Conservation (phyloP, 2,329 filamentous ascomycete genomes). For the Curvularia sp. region DNA sequence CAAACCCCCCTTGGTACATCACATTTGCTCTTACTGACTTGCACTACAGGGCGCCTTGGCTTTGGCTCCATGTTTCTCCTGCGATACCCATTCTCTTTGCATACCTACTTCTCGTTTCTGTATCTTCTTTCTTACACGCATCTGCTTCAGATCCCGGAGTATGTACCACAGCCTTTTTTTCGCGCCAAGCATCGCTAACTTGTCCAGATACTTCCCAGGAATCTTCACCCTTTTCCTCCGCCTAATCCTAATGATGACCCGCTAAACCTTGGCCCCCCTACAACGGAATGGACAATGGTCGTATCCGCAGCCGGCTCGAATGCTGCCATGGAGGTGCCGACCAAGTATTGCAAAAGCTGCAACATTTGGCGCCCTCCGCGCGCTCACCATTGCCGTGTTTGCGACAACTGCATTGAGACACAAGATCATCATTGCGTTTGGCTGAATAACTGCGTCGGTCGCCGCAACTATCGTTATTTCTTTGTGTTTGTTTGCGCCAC, state of each 20-base stretch:
- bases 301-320: conserved; percentile 76
- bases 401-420: conserved; percentile 96
- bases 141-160: conserved; percentile 92
- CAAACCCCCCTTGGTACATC: neutral
- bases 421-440: conserved; percentile 99
- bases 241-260: conserved; percentile 79
- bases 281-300: conserved; percentile 93
- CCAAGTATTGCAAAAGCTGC: conserved; percentile 98
- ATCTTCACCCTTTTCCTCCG: conserved; percentile 87
- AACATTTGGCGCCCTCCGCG: conserved; percentile 96
- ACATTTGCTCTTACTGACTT: conserved; percentile 25
- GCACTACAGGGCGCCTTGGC: conserved; percentile 69
- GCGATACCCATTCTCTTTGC: conserved; percentile 88
- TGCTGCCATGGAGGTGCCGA: conserved; percentile 95
- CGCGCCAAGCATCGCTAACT: conserved; percentile 25
- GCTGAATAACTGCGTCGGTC: conserved; percentile 97
- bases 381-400: conserved; percentile 94
- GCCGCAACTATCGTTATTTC: conserved; percentile 97
- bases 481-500: conserved; percentile 85
- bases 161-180: conserved; percentile 55
- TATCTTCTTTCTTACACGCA: conserved; percentile 93
- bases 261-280: conserved; percentile 79
- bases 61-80: conserved; percentile 86
- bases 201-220: conserved; percentile 83
- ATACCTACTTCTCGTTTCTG: conserved; percentile 87